Base-by-base conservation (phyloP, 2,329 filamentous ascomycete genomes). In the Raffaelea albimanens region DNA sequence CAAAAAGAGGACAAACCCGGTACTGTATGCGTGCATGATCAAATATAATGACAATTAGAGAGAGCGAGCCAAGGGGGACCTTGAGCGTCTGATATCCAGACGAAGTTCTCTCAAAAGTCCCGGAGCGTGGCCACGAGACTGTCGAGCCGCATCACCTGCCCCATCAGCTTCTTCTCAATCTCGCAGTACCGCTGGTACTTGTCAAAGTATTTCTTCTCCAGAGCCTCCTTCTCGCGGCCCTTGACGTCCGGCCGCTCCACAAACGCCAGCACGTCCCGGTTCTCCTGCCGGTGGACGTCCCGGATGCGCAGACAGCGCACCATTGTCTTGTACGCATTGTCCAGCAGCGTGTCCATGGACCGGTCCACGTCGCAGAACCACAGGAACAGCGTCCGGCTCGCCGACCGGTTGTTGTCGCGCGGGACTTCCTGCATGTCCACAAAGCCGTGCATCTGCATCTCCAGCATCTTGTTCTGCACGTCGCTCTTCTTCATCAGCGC, bases 371-470 rank as follows among this genome's bases (percentile, higher is more conserved):
- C 90, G 63, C 88, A 95, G 70, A 82, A 95, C 83, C 90, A 96
- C 48, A 97, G 78, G 62, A 90, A 97, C 21, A 95, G 76, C 0
- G 89, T 95, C 45, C 88, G 81, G 52, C 83, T 86, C 1, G 90
- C 87, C 57, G 85, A 78, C 31, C 89, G 83, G 52, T 82, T 83
- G 54, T 84, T 84, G 58, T 97, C 91, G 55, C 87, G 86, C 1
- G 93, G 93, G 1, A 98, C 84, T 67, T 98, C 93, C 63, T 98
- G 93, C 5, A 95, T 80, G 55, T 97, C 88, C 13, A 95, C 80
- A 51, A 93, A 83, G 2, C 93, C 91, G 18, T 82, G 81, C 62
- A 88, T 82, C 56, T 95, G 87, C 75, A 98, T 86, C 52, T 83
- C 80, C 14, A 87, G 83, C 65, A 97, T 83, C 52, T 89, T 85